phyloP scores from a whole-genome alignment of 148 eudicot species.

The Amaranthus hypochondriacus region DNA sequence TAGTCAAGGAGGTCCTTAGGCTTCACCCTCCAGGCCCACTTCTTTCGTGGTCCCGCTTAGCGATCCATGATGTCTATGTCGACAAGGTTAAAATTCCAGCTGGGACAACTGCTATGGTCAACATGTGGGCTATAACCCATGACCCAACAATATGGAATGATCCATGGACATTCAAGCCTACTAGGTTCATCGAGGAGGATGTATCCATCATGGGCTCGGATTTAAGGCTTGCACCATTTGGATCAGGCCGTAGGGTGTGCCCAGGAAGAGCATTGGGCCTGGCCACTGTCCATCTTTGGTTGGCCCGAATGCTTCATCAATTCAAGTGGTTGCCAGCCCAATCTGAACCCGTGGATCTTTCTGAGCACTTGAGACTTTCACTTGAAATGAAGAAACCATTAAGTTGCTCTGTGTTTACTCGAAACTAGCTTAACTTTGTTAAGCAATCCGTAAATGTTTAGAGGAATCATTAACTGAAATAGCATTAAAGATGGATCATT shows the following conservation, averaged over 20 bases:
- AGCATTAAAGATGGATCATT: not conserved
- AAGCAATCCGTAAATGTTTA: not conserved
- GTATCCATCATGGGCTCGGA: conserved; percentile 68
- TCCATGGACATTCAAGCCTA: conserved; percentile 60
- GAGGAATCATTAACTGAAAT: not conserved
- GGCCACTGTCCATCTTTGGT: conserved; percentile 66
- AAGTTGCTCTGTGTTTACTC: conserved; percentile 31
- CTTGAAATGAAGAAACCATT: conserved; percentile 65
- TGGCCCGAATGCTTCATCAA: conserved; percentile 53
- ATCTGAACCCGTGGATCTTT: conserved; percentile 52
- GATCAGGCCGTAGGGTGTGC: conserved; percentile 72
- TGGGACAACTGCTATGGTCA: conserved; percentile 83
- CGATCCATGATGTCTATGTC: conserved; percentile 53
- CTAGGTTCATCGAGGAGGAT: conserved; percentile 54
- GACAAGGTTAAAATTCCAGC: conserved; percentile 54
- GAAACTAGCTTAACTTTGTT: conserved; percentile 4
- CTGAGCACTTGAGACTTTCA: conserved; percentile 66
- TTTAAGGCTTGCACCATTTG: conserved; percentile 80
- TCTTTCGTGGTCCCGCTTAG: conserved; percentile 85
- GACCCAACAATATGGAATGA: conserved; percentile 67
- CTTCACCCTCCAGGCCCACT: conserved; percentile 87
- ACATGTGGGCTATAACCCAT: conserved; percentile 92
- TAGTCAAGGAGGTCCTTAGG: conserved; percentile 69
- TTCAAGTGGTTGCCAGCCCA: conserved; percentile 54
- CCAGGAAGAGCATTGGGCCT: conserved; percentile 66